phyloP scores from a whole-genome alignment of 352 stramenopile genomes.

The Globisporangium mamillatum region DNA sequence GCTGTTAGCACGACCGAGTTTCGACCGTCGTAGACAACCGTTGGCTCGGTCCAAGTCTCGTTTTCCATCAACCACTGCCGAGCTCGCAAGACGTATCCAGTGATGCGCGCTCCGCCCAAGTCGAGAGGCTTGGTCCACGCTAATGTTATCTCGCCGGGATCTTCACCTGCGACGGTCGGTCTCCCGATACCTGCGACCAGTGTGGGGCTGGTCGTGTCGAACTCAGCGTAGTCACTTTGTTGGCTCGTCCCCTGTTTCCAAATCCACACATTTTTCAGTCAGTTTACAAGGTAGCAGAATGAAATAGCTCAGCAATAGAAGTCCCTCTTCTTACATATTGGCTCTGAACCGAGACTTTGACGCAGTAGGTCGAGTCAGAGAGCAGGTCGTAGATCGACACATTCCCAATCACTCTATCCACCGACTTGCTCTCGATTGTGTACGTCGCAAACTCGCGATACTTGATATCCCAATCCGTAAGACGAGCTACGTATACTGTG shows the following conservation, averaged over 20 bases:
- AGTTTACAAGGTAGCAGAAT: neutral
- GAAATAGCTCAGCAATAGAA: neutral
- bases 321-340: conserved; percentile 19
- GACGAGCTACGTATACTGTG: conserved; percentile 29
- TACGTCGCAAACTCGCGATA: conserved; percentile 20
- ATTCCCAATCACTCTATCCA: conserved; percentile 18
- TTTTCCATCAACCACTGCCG: conserved; percentile 22
- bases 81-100: conserved; percentile 37
- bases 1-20: conserved; percentile 21
- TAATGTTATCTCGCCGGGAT: conserved; percentile 47
- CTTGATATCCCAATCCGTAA: conserved; percentile 13
- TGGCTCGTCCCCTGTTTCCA: conserved; percentile 35
- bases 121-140: conserved; percentile 41
- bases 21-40: conserved; percentile 39
- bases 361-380: conserved; percentile 32
- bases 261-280: neutral
- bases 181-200: conserved; percentile 22
- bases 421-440: conserved; percentile 9
- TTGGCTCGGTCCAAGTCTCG: conserved; percentile 28
- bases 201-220: conserved; percentile 32
- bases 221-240: conserved; percentile 21
- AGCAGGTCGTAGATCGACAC: conserved; percentile 32
- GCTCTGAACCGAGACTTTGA: conserved; percentile 22
- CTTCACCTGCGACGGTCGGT: conserved; percentile 30
- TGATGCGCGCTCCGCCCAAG: conserved; percentile 36